These are phyloP conservation scores for Cystobasidium pallidum DNA, from an alignment of 1,284 basidiomycete species.

Conservation along the genomic window DNA sequence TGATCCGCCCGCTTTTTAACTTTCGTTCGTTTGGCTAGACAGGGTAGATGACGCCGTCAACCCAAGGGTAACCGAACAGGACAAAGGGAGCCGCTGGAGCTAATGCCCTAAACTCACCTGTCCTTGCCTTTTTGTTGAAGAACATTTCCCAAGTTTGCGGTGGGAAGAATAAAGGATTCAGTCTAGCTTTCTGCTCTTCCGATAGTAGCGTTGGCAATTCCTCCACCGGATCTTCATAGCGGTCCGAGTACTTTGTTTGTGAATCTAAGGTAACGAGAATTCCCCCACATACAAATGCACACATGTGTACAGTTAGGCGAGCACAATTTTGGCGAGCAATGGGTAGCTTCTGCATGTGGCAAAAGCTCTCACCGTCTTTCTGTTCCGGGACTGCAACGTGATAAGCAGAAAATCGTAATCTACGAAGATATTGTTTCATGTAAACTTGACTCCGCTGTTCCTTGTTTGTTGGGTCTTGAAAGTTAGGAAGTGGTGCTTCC, in stretches of 20 bases:
- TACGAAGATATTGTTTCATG: conserved; percentile 35
- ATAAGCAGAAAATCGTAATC: conserved; percentile 30
- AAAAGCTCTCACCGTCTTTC: conserved; percentile 18
- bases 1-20: conserved; percentile 29
- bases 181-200: conserved; percentile 29
- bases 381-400: conserved; percentile 37
- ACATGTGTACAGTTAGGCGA: not conserved
- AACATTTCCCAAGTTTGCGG: conserved; percentile 37
- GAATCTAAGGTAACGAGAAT: conserved; percentile 4
- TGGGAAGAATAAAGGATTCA: conserved; percentile 41
- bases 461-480: conserved; percentile 20
- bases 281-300: too few relatives aligned
- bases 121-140: conserved; percentile 32
- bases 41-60: not conserved
- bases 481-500: conserved; percentile 27
- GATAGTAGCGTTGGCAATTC: conserved; percentile 26
- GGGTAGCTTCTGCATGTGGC: not conserved
- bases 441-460: conserved; percentile 31
- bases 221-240: conserved; percentile 41
- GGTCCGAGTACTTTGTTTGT: conserved; percentile 39
- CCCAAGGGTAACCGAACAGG: too few relatives aligned
- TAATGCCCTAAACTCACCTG: conserved; percentile 10
- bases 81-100: too few relatives aligned
- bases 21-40: conserved; percentile 24
- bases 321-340: too few relatives aligned